Percentiles rank a stretch among this genome's conserved stretches.
Conservation (phyloP, 2,329 filamentous ascomycete genomes). For the Stenocarpella maydis region DNA sequence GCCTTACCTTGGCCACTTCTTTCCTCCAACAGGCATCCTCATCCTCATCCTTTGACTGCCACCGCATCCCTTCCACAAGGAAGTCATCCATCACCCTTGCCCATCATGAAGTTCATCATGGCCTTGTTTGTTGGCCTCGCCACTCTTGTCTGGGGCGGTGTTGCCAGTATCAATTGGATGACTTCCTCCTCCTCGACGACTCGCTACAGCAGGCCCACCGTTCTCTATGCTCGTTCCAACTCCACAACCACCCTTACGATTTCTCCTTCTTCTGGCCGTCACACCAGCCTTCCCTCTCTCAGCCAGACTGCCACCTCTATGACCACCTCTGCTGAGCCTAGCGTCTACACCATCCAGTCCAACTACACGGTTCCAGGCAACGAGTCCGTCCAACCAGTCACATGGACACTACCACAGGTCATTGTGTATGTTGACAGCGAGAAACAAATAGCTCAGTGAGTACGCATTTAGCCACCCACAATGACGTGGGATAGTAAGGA, state of each 20-base stretch:
- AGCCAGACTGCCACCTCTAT: not conserved
- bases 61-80: not conserved
- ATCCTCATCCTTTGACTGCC: not conserved
- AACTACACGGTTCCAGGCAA: constrained; percentile 18
- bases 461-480: not conserved
- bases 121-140: not conserved
- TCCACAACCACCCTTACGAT: not conserved
- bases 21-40: not conserved
- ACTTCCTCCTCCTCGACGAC: no score
- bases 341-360: not conserved
- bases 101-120: not conserved
- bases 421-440: not conserved
- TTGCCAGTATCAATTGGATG: no score
- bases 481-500: no score
- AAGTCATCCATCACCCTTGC: not conserved
- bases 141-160: not conserved
- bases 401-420: not conserved
- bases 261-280: no score
- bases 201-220: no score
- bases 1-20: no score
- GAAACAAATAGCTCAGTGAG: constrained; percentile 5
- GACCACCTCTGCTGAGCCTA: not conserved
- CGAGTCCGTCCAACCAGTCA: not conserved
- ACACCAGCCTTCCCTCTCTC: no score
- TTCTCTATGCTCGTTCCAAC: no score